These are phyloP conservation scores for Sporothrix sp. DNA, from an alignment of 2,329 filamentous ascomycete species.

Conservation along the genomic window DNA sequence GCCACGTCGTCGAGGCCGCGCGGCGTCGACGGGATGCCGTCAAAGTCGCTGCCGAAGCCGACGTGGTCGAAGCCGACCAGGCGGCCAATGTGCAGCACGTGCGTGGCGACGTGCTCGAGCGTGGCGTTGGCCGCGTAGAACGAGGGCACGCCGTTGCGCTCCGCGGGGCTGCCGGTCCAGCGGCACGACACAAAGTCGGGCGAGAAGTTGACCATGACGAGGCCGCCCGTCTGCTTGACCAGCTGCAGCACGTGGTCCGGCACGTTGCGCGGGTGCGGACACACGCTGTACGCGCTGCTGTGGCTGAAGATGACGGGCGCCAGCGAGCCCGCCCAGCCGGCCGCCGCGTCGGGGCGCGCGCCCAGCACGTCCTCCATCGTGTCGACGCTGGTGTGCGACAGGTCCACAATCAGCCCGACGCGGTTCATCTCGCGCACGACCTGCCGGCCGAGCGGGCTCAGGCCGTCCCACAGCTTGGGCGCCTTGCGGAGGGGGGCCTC, in stretches of 20 bases:
- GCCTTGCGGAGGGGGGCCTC: slow-evolving; percentile 42
- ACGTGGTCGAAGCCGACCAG: slow-evolving; percentile 81
- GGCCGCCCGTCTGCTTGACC: slow-evolving; percentile 59
- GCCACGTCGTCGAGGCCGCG: slow-evolving; percentile 74
- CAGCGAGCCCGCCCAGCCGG: slow-evolving; percentile 58
- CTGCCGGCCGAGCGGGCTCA: slow-evolving; percentile 58
- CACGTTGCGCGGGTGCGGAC: slow-evolving; percentile 84
- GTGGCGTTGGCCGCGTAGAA: slow-evolving; percentile 60
- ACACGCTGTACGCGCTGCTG: slow-evolving; percentile 69
- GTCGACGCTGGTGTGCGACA: slow-evolving; percentile 65
- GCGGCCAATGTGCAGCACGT: slow-evolving; percentile 74
- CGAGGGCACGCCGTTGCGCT: slow-evolving; percentile 49
- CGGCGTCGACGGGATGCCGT: slow-evolving; percentile 61
- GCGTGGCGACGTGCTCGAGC: slow-evolving; percentile 65
- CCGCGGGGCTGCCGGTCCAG: slow-evolving; percentile 41
- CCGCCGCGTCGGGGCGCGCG: slow-evolving; percentile 33
- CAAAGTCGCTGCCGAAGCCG: slow-evolving; percentile 82
- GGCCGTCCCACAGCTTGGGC: slow-evolving; percentile 56
- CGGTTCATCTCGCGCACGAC: slow-evolving; percentile 87
- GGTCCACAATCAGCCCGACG: slow-evolving; percentile 86
- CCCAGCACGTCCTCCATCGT: slow-evolving; percentile 79
- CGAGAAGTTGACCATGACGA: slow-evolving; percentile 88
- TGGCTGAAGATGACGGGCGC: slow-evolving; percentile 88
- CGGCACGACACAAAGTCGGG: slow-evolving; percentile 75
- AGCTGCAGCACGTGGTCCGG: slow-evolving; percentile 72